Conservation (phyloP, 2,329 filamentous ascomycete species). For the Mariannaea sp. region DNA sequence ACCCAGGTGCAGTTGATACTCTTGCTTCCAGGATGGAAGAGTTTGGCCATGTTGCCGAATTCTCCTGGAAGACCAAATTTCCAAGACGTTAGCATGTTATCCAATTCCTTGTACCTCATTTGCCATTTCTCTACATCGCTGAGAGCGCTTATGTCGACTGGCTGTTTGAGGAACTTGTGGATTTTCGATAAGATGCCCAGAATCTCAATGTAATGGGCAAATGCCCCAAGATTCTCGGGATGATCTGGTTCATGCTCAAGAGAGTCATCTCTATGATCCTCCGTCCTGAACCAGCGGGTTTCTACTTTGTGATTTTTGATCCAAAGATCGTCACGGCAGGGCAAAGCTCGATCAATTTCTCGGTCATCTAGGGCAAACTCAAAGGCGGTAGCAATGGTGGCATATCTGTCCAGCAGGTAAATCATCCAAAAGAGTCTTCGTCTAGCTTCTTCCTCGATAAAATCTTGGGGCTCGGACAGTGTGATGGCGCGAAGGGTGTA, state of each 20-base stretch:
- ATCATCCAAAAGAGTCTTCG: conserved; percentile 93
- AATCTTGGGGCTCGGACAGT: conserved; percentile 79
- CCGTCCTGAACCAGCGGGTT: conserved; percentile 76
- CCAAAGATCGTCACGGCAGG: conserved; percentile 87
- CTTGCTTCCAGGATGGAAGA: conserved; percentile 74
- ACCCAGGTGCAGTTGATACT: conserved; percentile 82
- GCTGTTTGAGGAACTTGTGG: conserved; percentile 85
- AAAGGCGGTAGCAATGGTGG: conserved; percentile 88
- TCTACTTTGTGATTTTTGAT: conserved; percentile 82
- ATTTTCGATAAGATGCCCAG: conserved; percentile 85
- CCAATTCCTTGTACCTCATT: conserved; percentile 81
- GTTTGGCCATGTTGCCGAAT: conserved; percentile 80
- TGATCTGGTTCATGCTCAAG: conserved; percentile 69
- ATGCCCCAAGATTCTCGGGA: conserved; percentile 82
- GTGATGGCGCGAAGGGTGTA: conserved; percentile 87
- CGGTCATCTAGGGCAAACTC: conserved; percentile 89
- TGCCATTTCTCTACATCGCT: conserved; percentile 92
- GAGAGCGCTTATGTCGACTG: conserved; percentile 83
- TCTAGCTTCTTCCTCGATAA: conserved; percentile 87
- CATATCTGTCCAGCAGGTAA: conserved; percentile 87
- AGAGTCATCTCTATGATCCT: conserved; percentile 48
- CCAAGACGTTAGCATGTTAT: conserved; percentile 79
- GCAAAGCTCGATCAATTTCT: conserved; percentile 85
- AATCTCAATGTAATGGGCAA: conserved; percentile 90
- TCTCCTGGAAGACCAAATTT: conserved; percentile 82